Conservation (phyloP, 2,329 filamentous ascomycete species). For the Monosporascus sp. region DNA sequence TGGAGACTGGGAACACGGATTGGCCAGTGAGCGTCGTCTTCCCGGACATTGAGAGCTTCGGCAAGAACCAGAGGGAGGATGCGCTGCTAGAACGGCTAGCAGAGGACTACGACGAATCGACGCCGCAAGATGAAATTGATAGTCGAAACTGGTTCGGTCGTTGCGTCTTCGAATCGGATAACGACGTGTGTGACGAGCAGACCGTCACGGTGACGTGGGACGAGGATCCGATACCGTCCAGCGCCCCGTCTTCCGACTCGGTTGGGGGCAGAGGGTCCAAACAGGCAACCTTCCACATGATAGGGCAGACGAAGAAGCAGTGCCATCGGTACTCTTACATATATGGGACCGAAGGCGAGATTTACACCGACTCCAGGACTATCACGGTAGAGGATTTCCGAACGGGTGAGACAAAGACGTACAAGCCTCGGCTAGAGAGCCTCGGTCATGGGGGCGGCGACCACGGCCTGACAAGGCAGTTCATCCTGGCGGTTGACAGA, state of each 20-base stretch:
- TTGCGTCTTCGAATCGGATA: constrained; percentile 92
- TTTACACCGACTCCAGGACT: constrained; percentile 73
- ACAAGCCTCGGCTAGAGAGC: constrained; percentile 56
- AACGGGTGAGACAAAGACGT: constrained; percentile 47
- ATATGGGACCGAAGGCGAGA: constrained; percentile 82
- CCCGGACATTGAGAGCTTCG: constrained; percentile 81
- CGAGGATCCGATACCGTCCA: constrained; percentile 49
- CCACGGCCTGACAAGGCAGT: constrained; percentile 73
- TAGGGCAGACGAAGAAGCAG: constrained; percentile 79
- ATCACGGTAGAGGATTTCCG: constrained; percentile 74
- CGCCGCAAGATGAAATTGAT: constrained; percentile 41
- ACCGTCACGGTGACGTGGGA: constrained; percentile 85
- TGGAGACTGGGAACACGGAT: constrained; percentile 59
- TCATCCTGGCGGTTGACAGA: constrained; percentile 73
- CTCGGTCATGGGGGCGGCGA: constrained; percentile 72
- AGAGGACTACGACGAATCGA: constrained; percentile 49
- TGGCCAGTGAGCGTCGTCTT: constrained; percentile 92
- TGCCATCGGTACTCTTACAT: constrained; percentile 81
- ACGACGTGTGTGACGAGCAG: constrained; percentile 91
- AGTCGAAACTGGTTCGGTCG: constrained; percentile 75
- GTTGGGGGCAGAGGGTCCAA: constrained; percentile 60
- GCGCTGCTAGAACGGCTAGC: constrained; percentile 32
- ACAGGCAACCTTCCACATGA: constrained; percentile 89
- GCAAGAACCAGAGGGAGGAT: constrained; percentile 33
- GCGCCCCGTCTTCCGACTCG: constrained; percentile 10